Conservation (phyloP, 768 basidiomycete species). For the Cubamyces sp. region DNA sequence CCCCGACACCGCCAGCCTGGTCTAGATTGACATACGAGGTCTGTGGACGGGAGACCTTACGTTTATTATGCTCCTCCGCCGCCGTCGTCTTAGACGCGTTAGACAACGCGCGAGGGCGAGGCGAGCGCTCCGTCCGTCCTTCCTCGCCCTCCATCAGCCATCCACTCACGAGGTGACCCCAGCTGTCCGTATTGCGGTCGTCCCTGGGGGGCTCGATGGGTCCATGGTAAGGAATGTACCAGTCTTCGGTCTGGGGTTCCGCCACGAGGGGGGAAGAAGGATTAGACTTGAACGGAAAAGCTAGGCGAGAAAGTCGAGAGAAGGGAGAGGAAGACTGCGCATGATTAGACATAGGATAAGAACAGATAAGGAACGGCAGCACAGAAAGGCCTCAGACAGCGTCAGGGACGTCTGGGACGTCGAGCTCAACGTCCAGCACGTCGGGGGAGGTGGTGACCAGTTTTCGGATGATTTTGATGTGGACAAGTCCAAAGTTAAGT, state of each 20-base stretch:
- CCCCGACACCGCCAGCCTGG: conserved; percentile 63
- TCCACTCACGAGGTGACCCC: conserved; percentile 36
- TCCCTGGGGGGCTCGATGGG: conserved; percentile 53
- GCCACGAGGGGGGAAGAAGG: conserved; percentile 27
- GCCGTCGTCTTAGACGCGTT: conserved; percentile 37
- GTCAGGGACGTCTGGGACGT: conserved; percentile 14
- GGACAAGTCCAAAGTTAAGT: conserved; percentile 14
- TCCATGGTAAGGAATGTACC: conserved; percentile 70
- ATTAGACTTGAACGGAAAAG: conserved; percentile 32
- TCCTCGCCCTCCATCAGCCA: conserved; percentile 31
- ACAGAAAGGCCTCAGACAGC: conserved; percentile 7
- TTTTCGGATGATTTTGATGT: conserved; percentile 17
- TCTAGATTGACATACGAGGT: conserved; percentile 51
- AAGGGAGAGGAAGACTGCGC: conserved; percentile 36
- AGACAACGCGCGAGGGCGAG: conserved; percentile 43
- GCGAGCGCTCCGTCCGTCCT: conserved; percentile 18
- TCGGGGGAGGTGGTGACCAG: conserved; percentile 21
- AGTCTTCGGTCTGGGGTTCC: conserved; percentile 45
- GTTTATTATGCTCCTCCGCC: conserved; percentile 10
- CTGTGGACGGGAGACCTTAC: conserved; percentile 19
- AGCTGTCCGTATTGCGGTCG: conserved; percentile 36
- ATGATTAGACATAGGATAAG: conserved; percentile 21
- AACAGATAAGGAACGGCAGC: conserved; percentile 12
- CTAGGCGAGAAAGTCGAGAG: conserved; percentile 44
- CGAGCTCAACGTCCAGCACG: conserved; percentile 24